phyloP scores from a whole-genome alignment of 2,329 filamentous ascomycete species.

The Dactylellina leptospora region DNA sequence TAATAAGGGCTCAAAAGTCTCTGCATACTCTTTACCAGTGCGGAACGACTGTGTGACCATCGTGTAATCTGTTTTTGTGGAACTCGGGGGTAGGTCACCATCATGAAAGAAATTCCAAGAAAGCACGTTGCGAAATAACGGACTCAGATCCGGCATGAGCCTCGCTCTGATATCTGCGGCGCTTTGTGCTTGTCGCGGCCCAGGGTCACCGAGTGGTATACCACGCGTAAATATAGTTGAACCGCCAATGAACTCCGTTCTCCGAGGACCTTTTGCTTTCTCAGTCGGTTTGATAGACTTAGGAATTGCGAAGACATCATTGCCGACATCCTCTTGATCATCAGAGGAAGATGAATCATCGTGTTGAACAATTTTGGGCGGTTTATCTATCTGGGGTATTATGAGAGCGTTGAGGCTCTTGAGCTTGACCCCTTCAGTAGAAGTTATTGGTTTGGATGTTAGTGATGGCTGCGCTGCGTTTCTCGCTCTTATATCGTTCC shows the following conservation, averaged over 20 bases:
- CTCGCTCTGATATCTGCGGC: slow-evolving; percentile 90
- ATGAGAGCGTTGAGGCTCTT: slow-evolving; percentile 43
- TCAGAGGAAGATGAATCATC: slow-evolving; percentile 58
- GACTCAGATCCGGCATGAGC: slow-evolving; percentile 85
- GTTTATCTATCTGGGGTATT: slow-evolving; percentile 36
- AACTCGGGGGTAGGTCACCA: slow-evolving; percentile 82
- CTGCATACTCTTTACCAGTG: slow-evolving; percentile 80
- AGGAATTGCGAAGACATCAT: slow-evolving; percentile 63
- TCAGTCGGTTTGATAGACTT: slow-evolving; percentile 58
- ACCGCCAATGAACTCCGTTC: slow-evolving; percentile 71
- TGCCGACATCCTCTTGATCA: slow-evolving; percentile 65
- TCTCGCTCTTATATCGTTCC: slow-evolving; percentile 41
- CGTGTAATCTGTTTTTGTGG: slow-evolving; percentile 74
- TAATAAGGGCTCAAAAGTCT: slow-evolving; percentile 87
- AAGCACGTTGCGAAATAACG: slow-evolving; percentile 84
- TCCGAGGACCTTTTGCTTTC: slow-evolving; percentile 68
- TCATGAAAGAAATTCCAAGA: slow-evolving; percentile 94
- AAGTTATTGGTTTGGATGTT: slow-evolving; percentile 33
- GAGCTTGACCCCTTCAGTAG: slow-evolving; percentile 42
- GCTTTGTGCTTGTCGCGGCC: slow-evolving; percentile 55
- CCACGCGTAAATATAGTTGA: slow-evolving; percentile 61
- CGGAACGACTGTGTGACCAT: slow-evolving; percentile 80
- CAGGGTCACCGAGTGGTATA: slow-evolving; percentile 56
- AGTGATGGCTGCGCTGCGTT: slow-evolving; percentile 7
- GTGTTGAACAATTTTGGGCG: slow-evolving; percentile 18